phyloP scores from a whole-genome alignment of 768 basidiomycete species.

The Boletus insuetus region DNA sequence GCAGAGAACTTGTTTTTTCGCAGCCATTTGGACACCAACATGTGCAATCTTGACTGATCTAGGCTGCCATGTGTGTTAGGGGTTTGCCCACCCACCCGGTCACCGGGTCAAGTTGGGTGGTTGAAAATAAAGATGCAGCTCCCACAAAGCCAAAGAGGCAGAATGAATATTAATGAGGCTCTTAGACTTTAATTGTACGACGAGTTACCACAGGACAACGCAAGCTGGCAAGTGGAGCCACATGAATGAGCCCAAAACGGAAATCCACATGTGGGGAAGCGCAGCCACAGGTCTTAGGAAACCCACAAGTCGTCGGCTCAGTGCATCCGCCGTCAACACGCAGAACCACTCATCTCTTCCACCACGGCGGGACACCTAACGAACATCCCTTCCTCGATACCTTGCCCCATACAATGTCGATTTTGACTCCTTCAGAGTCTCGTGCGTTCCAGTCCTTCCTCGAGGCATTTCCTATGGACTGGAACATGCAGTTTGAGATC shows the following conservation, averaged over 20 bases:
- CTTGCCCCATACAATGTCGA: slow-evolving; percentile 42
- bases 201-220: not conserved
- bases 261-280: slow-evolving; percentile 23
- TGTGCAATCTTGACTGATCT: too few species aligned
- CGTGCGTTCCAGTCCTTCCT: slow-evolving; percentile 70
- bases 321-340: slow-evolving; percentile 13
- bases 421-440: slow-evolving; percentile 65
- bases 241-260: slow-evolving; percentile 20
- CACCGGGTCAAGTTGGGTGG: too few species aligned
- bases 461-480: slow-evolving; percentile 48
- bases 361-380: not conserved
- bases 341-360: not conserved
- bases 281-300: slow-evolving; percentile 29
- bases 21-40: too few species aligned
- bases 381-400: not conserved
- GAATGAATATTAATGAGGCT: too few species aligned
- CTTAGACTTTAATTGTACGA: not conserved
- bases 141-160: too few species aligned
- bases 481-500: slow-evolving; percentile 39
- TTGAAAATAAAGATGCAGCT: too few species aligned
- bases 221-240: slow-evolving; percentile 11
- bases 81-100: too few species aligned
- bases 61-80: too few species aligned
- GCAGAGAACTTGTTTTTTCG: too few species aligned
- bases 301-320: slow-evolving; percentile 17